Conservation (phyloP, 352 stramenopile genomes). For the Pythium biforme region DNA sequence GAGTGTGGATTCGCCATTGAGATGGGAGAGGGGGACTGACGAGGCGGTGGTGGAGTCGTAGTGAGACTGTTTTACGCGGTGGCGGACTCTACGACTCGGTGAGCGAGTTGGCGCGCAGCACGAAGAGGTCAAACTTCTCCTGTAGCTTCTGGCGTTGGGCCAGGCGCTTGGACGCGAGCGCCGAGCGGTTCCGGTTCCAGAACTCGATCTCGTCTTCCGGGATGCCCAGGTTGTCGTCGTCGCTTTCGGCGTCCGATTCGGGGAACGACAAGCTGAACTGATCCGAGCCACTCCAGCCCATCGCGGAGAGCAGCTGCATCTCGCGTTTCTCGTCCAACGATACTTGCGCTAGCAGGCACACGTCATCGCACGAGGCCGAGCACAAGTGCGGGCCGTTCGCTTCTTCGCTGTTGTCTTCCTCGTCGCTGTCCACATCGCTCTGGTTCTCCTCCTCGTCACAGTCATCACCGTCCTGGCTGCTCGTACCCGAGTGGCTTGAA, state of each 20-base stretch:
- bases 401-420: slow-evolving; percentile 25
- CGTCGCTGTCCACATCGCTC: slow-evolving; percentile 37
- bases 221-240: slow-evolving; percentile 80
- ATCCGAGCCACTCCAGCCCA: slow-evolving; percentile 75
- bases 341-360: slow-evolving; percentile 45
- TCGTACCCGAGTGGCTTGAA: slow-evolving; percentile 35
- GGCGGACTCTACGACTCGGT: slow-evolving; percentile 26
- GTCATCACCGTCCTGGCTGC: slow-evolving; percentile 35
- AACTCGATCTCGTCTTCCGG: slow-evolving; percentile 84
- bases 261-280: slow-evolving; percentile 60
- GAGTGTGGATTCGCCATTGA: not conserved
- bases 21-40: slow-evolving; percentile 1
- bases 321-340: slow-evolving; percentile 71
- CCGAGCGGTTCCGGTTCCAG: slow-evolving; percentile 82
- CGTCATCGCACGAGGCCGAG: slow-evolving; percentile 48
- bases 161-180: slow-evolving; percentile 69
- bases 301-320: slow-evolving; percentile 77
- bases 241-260: slow-evolving; percentile 69
- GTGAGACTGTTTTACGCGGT: too few relatives aligned
- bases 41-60: too few relatives aligned
- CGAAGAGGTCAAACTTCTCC: slow-evolving; percentile 84
- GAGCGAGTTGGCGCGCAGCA: slow-evolving; percentile 62
- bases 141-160: slow-evolving; percentile 83
- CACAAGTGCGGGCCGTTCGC: slow-evolving; percentile 40
- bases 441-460: slow-evolving; percentile 35